phyloP scores from a whole-genome alignment of 768 basidiomycete genomes.

The Inosperma sp. region DNA sequence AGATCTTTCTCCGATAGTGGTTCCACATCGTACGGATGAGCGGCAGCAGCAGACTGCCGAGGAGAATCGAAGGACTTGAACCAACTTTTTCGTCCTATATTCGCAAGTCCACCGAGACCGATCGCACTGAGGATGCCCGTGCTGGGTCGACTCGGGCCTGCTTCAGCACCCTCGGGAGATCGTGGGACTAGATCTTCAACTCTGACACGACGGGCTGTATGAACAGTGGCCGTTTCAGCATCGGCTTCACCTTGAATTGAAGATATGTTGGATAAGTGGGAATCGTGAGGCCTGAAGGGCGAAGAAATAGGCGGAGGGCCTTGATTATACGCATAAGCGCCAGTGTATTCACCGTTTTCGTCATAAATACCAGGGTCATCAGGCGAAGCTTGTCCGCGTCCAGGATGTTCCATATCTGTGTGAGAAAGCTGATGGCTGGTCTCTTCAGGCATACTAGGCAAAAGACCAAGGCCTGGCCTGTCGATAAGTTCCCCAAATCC shows the following conservation, averaged over 20 bases:
- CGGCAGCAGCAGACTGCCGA: constrained; percentile 17
- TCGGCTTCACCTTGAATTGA: constrained; percentile 24
- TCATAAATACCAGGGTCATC: constrained; percentile 20
- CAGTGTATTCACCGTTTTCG: constrained; percentile 25
- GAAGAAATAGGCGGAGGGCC: constrained; percentile 32
- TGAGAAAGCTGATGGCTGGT: constrained; percentile 33
- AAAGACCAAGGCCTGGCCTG: constrained; percentile 37
- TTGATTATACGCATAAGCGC: constrained; percentile 29
- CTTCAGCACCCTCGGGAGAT: constrained; percentile 11
- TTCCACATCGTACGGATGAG: constrained; percentile 19
- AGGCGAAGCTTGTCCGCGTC: constrained; percentile 33
- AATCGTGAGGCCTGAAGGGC: constrained; percentile 30
- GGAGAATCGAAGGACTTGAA: constrained; percentile 39
- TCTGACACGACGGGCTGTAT: constrained; percentile 49
- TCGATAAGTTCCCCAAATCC: constrained; percentile 42
- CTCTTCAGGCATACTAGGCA: constrained; percentile 31
- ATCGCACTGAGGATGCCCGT: constrained; percentile 33
- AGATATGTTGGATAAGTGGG: constrained; percentile 19
- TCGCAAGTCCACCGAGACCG: constrained; percentile 46
- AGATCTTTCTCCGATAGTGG: constrained; percentile 40
- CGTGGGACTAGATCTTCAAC: constrained; percentile 36
- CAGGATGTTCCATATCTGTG: constrained; percentile 34
- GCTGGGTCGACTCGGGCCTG: constrained; percentile 18
- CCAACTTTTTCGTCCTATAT: constrained; percentile 54
- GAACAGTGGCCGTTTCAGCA: constrained; percentile 44